Evolutionary conservation across 371 early-diverging fungal species (phyloP).

Genomic region (Rhizopus sp.): DNA sequence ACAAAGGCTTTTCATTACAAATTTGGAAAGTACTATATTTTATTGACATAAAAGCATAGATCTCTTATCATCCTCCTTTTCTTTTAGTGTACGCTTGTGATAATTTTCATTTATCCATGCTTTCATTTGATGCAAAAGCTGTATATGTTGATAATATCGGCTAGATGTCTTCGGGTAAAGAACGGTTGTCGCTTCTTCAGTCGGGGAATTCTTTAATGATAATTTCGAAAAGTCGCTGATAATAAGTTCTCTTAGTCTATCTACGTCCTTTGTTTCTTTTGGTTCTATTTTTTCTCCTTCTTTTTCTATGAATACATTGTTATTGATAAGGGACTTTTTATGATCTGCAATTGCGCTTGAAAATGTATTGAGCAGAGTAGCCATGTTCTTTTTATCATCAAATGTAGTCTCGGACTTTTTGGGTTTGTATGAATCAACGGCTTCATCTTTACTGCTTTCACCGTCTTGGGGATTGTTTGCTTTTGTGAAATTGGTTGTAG

Average conservation of each 20-base stretch:
- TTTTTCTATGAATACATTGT: neutral
- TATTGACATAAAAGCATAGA: constrained; percentile 10
- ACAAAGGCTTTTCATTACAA: constrained; percentile 5
- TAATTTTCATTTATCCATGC: constrained; percentile 26
- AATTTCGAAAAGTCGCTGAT: constrained; percentile 22
- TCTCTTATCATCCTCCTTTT: neutral
- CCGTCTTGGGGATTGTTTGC: constrained; percentile 13
- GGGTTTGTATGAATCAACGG: constrained; percentile 24
- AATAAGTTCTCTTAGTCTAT: constrained; percentile 13
- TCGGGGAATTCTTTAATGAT: constrained; percentile 14
- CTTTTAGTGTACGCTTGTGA: neutral
- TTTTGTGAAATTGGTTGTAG: constrained; percentile 39
- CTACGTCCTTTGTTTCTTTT: neutral
- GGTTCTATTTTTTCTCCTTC: constrained; percentile 1
- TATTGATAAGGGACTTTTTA: neutral
- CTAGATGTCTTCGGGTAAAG: neutral
- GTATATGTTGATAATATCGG: constrained; percentile 2
- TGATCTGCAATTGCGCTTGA: constrained; percentile 16
- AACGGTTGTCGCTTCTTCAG: neutral
- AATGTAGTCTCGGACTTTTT: constrained; percentile 18
- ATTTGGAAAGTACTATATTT: neutral
- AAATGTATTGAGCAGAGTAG: constrained; percentile 36
- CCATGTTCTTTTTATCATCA: constrained; percentile 39
- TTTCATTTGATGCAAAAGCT: constrained; percentile 18
- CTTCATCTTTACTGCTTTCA: constrained; percentile 21